Evolutionary conservation across 2,329 filamentous ascomycete genomes (phyloP).

Genomic region (Tricladium varicosporioides): DNA sequence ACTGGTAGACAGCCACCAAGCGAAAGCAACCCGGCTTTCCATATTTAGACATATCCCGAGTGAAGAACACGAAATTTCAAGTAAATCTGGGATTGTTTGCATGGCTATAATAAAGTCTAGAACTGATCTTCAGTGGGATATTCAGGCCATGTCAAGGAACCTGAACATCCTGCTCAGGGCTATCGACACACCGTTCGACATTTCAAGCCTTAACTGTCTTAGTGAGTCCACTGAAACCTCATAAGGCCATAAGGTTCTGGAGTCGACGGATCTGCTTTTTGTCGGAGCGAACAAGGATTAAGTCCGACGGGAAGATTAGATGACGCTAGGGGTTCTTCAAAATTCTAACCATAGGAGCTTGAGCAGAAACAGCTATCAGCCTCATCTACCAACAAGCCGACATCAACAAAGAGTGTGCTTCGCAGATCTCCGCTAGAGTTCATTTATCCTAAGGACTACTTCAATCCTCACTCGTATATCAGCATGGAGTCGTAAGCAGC

Average conservation of each 20-base stretch:
- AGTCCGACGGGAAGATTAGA: not conserved
- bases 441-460: not conserved
- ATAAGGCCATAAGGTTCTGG: not conserved
- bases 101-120: not conserved
- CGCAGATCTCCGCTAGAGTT: too few species aligned
- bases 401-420: too few species aligned
- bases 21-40: not conserved
- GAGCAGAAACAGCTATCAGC: slow-evolving; percentile 1
- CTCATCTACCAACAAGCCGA: not conserved
- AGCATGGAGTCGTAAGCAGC: not conserved
- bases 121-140: not conserved
- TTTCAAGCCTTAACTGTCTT: not conserved
- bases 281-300: not conserved
- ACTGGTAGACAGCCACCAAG: not conserved
- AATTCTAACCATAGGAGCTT: slow-evolving; percentile 1
- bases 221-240: not conserved
- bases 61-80: not conserved
- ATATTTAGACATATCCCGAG: not conserved
- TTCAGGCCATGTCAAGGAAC: not conserved
- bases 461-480: not conserved
- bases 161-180: not conserved
- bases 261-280: not conserved
- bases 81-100: not conserved
- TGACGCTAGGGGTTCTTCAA: slow-evolving; percentile 3
- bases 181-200: not conserved